Evolutionary conservation across 2,329 filamentous ascomycete genomes (phyloP).

Genomic region (Fusarium anthophilum): DNA sequence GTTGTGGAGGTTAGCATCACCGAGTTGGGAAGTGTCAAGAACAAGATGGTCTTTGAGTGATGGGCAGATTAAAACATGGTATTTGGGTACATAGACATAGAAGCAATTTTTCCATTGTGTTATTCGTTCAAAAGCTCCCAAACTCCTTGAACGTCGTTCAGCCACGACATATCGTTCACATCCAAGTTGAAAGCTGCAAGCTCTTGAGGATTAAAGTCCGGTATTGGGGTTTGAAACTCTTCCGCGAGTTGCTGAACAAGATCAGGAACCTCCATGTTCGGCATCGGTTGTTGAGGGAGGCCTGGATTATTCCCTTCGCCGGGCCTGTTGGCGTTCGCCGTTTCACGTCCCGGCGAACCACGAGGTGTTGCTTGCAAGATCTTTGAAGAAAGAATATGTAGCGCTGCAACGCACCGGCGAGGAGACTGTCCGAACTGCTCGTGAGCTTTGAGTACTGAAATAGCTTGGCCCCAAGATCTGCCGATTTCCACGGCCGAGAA

Average conservation of each 20-base stretch:
- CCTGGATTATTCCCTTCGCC: neutral
- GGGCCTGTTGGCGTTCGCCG: neutral
- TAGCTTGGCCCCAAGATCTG: conserved; percentile 47
- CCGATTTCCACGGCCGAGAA: conserved; percentile 42
- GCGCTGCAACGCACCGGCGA: conserved; percentile 45
- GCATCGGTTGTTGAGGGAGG: neutral
- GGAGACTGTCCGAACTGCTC: conserved; percentile 48
- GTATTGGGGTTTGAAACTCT: conserved; percentile 35
- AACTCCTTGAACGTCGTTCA: conserved; percentile 47
- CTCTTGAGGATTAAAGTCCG: conserved; percentile 36
- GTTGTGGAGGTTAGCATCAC: conserved; percentile 55
- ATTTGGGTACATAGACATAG: neutral
- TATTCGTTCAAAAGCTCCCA: conserved; percentile 45
- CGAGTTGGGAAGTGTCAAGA: conserved; percentile 45
- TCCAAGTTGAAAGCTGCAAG: conserved; percentile 44
- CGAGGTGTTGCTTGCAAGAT: conserved; percentile 39
- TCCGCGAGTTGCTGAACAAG: conserved; percentile 31
- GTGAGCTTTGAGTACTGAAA: conserved; percentile 46
- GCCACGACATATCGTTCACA: conserved; percentile 47
- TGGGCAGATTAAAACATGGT: neutral
- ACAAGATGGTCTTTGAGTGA: conserved; percentile 52
- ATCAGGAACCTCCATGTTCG: conserved; percentile 10
- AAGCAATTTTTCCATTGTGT: neutral
- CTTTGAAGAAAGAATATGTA: conserved; percentile 49
- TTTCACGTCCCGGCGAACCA: neutral